These are phyloP conservation scores for Lentinula sp. DNA, from an alignment of 768 basidiomycete species.

Conservation along the genomic window DNA sequence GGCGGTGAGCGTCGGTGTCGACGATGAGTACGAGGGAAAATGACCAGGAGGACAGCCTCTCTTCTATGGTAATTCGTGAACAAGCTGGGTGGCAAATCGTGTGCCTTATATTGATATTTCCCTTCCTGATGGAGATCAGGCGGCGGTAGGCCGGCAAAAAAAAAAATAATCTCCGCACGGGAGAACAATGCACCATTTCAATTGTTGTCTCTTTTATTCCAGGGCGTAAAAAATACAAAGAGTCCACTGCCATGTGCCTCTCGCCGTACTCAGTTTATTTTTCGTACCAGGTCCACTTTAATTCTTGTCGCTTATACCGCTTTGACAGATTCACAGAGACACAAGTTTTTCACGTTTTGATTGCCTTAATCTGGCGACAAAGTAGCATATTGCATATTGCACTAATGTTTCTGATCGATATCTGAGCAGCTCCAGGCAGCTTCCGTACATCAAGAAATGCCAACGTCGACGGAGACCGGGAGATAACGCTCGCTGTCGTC, in stretches of 20 bases:
- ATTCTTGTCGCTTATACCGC: background rate
- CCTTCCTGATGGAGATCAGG: background rate
- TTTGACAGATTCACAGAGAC: background rate
- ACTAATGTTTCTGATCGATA: background rate
- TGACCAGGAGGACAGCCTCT: background rate
- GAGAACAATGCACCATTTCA: background rate
- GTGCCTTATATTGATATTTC: background rate
- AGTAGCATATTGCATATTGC: background rate
- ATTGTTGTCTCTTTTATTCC: background rate
- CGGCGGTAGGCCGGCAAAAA: background rate
- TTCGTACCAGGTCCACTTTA: background rate
- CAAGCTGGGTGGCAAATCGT: background rate
- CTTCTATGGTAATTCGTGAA: background rate
- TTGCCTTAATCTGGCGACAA: background rate
- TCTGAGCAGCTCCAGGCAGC: background rate
- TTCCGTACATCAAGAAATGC: background rate
- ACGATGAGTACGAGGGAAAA: background rate
- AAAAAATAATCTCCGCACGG: background rate
- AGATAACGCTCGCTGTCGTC: background rate
- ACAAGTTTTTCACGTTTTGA: background rate
- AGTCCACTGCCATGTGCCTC: no score
- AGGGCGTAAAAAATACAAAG: background rate
- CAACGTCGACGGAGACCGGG: background rate
- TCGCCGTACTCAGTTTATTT: no score
- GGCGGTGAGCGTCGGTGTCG: slow-evolving; percentile 1